Conservation (phyloP, 2,329 filamentous ascomycete species). For the Coniochaeta hoffmannii region DNA sequence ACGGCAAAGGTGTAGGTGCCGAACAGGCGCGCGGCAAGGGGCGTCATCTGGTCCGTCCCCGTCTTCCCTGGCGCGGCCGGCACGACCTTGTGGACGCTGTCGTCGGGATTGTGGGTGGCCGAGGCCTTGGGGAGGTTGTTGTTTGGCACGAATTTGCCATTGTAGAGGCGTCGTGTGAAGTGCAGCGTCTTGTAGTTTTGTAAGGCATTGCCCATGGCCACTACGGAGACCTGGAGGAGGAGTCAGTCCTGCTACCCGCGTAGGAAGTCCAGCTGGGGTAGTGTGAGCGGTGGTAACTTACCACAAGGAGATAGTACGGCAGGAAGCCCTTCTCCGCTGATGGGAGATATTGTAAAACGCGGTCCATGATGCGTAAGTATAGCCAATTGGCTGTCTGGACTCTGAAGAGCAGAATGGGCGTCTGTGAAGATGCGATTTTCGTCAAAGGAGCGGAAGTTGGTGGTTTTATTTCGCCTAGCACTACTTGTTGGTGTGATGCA, state of each 20-base stretch:
- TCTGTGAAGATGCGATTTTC: not conserved
- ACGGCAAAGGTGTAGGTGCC: conserved; percentile 83
- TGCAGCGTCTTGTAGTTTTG: conserved; percentile 75
- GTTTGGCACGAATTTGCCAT: conserved; percentile 52
- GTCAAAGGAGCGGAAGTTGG: not conserved
- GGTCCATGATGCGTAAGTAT: conserved; percentile 30
- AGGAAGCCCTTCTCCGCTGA: conserved; percentile 45
- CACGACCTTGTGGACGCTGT: conserved; percentile 45
- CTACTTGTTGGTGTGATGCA: too few species aligned
- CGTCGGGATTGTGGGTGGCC: conserved; percentile 39
- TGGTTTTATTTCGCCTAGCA: not conserved
- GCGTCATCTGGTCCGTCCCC: conserved; percentile 59
- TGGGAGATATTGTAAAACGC: conserved; percentile 33
- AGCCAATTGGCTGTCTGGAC: not conserved
- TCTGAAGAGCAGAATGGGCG: not conserved
- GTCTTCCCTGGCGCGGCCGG: conserved; percentile 32
- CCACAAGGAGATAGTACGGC: conserved; percentile 52
- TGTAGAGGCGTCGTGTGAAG: conserved; percentile 84
- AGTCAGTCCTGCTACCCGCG: conserved; percentile 5
- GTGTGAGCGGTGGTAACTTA: conserved; percentile 23
- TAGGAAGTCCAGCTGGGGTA: not conserved
- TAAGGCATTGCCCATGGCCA: conserved; percentile 77
- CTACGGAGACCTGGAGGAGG: conserved; percentile 60
- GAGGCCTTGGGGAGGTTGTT: conserved; percentile 31
- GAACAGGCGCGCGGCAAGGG: conserved; percentile 71